A percentile compares a stretch with the other conserved stretches of the same genome.
Evolutionary conservation across 2,329 filamentous ascomycete species (phyloP).

Genomic region (Aureobasidium sp.): DNA sequence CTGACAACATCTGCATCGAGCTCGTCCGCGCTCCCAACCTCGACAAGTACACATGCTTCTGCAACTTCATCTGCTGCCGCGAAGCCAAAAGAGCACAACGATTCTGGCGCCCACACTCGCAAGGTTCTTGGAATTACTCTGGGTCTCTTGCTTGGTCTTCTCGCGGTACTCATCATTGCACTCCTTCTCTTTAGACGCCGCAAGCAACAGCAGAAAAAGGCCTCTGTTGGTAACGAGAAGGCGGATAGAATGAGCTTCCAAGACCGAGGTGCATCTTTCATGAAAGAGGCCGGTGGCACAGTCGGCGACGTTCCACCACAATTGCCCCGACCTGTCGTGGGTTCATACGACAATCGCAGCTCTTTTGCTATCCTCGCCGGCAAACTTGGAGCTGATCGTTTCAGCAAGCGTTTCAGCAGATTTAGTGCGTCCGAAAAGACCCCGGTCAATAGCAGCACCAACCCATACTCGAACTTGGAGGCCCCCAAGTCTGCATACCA

Average conservation of each 20-base stretch:
- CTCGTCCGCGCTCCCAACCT: slow-evolving; percentile 24
- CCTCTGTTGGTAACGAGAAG: slow-evolving; percentile 40
- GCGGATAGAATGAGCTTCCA: slow-evolving; percentile 43
- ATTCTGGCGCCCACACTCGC: slow-evolving; percentile 34
- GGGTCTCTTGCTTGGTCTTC: slow-evolving; percentile 70
- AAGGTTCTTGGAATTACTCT: slow-evolving; percentile 74
- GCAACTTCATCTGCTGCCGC: slow-evolving; percentile 28
- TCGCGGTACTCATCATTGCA: slow-evolving; percentile 62
- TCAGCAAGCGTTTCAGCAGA: slow-evolving; percentile 11
- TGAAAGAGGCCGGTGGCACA: slow-evolving; percentile 42
- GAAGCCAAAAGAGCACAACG: slow-evolving; percentile 17
- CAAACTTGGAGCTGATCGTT: slow-evolving; percentile 10
- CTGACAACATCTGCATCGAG: slow-evolving; percentile 31
- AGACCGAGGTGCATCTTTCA: slow-evolving; percentile 45
- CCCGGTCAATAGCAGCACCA: not conserved
- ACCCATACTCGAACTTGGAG: not conserved
- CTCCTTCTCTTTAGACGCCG: slow-evolving; percentile 61
- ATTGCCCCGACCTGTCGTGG: slow-evolving; percentile 5
- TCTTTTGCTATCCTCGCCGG: slow-evolving; percentile 13
- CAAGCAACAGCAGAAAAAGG: slow-evolving; percentile 50
- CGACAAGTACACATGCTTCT: slow-evolving; percentile 24
- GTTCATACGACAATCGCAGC: slow-evolving; percentile 22
- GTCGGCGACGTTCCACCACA: slow-evolving; percentile 21
- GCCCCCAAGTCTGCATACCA: not conserved
- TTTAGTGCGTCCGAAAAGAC: not conserved